phyloP scores from a whole-genome alignment of 75 land plant species.

The Chamaecyparis obtusa region DNA sequence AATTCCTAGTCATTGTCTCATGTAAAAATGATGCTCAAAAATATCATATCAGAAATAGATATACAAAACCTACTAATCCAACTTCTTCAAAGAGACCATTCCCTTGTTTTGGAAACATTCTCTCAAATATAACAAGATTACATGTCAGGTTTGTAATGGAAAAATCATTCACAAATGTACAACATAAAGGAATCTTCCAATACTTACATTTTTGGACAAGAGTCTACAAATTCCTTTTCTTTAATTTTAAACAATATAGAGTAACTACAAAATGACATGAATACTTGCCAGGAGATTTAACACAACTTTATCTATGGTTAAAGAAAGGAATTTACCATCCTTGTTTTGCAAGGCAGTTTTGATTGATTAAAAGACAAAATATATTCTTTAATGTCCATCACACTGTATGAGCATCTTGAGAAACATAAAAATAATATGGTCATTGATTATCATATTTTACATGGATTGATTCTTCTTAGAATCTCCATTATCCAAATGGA shows the following conservation, averaged over 20 bases:
- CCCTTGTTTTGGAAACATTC: not conserved
- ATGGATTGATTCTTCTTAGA: conserved; percentile 3
- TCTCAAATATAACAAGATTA: not conserved
- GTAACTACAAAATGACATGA: conserved; percentile 11
- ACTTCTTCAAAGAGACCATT: not conserved
- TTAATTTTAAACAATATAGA: not conserved
- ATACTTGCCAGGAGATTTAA: not conserved
- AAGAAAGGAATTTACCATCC: not conserved
- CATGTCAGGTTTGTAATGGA: not conserved
- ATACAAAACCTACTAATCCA: not conserved
- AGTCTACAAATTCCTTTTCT: not conserved
- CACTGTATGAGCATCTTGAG: conserved; percentile 3
- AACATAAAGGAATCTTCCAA: not conserved
- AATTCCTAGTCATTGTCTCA: too few relatives aligned
- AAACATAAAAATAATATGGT: conserved; percentile 4
- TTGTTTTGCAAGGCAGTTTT: not conserved
- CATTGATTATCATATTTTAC: conserved; percentile 5
- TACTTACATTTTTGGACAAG: not conserved
- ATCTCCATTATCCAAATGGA: not conserved
- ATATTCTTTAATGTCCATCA: not conserved
- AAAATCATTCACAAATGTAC: not conserved
- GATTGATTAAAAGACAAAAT: not conserved
- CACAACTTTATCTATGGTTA: not conserved
- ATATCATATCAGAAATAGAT: not conserved
- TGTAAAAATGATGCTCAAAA: too few relatives aligned